Evolutionary conservation across 208 protist genomes (phyloP).

Genomic region (Leishmania mexicana): DNA sequence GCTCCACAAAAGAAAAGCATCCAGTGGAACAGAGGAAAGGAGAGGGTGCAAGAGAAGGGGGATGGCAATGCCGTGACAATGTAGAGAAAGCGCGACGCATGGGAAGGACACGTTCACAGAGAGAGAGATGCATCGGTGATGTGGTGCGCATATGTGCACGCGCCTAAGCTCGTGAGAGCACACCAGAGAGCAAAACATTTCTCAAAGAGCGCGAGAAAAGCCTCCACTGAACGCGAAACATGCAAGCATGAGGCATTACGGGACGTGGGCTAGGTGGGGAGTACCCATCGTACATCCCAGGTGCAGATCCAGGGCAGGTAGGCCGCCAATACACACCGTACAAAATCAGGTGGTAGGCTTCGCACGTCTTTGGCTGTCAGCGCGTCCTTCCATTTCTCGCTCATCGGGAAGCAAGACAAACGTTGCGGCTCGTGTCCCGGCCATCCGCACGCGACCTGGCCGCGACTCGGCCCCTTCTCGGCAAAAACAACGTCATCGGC

Average conservation of each 20-base stretch:
- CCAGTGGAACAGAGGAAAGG: not conserved
- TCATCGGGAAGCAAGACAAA: not conserved
- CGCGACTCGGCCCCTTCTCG: not conserved
- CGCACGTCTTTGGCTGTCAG: too few relatives aligned
- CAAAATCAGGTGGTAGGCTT: not conserved
- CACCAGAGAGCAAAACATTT: not conserved
- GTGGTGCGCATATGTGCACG: not conserved
- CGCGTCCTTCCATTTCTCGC: not conserved
- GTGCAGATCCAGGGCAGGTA: not conserved
- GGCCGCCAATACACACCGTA: not conserved
- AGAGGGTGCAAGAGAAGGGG: not conserved
- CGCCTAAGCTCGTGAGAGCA: too few relatives aligned
- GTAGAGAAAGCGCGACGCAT: not conserved
- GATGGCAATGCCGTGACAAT: not conserved
- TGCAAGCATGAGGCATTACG: not conserved
- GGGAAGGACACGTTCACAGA: not conserved
- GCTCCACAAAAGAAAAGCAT: not conserved
- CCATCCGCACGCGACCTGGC: not conserved
- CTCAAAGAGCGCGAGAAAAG: not conserved
- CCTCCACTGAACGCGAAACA: not conserved
- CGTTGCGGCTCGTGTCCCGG: not conserved
- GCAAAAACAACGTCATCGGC: not conserved
- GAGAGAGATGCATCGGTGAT: not conserved
- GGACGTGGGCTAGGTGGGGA: not conserved
- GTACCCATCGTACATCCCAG: not conserved